Evolutionary conservation across 495 filamentous ascomycete species (phyloP).

Genomic region (Friedmanniomyces endolithicus): DNA sequence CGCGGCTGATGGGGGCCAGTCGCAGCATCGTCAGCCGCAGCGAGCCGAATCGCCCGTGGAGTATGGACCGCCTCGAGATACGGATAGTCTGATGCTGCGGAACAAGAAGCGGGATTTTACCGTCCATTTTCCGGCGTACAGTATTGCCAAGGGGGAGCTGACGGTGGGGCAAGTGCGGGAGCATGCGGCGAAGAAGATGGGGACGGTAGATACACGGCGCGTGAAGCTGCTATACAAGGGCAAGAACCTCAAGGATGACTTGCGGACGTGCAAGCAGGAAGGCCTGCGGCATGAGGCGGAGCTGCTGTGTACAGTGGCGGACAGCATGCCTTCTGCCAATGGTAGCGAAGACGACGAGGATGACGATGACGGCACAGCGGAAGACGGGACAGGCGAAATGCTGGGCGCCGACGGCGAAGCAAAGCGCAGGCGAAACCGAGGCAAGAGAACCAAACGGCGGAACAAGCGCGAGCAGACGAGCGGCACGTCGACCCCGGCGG

Average conservation of each 20-base stretch:
- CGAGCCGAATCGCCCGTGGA: constrained; percentile 20
- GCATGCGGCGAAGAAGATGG: constrained; percentile 50
- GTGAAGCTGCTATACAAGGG: constrained; percentile 78
- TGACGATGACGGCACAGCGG: constrained; percentile 36
- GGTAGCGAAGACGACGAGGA: constrained; percentile 37
- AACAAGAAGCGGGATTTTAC: constrained; percentile 60
- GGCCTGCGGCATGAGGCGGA: constrained; percentile 53
- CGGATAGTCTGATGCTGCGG: constrained; percentile 67
- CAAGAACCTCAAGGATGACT: constrained; percentile 54
- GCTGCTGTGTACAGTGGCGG: constrained; percentile 51
- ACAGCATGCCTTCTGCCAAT: constrained; percentile 23
- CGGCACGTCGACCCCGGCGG: constrained; percentile 21
- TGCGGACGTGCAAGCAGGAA: constrained; percentile 53
- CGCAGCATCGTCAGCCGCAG: neutral
- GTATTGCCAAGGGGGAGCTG: constrained; percentile 66
- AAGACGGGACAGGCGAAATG: constrained; percentile 45
- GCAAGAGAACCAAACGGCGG: constrained; percentile 20
- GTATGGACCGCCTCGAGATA: constrained; percentile 33
- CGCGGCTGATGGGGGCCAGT: constrained; percentile 29
- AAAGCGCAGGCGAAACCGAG: constrained; percentile 39
- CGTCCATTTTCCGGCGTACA: constrained; percentile 66
- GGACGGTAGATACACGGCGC: constrained; percentile 44
- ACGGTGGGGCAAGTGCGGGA: constrained; percentile 54
- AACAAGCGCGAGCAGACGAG: constrained; percentile 9
- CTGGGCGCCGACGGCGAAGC: constrained; percentile 42